Evolutionary conservation across 805 yeast species (phyloP).

Genomic region (Ogataea henricii): DNA sequence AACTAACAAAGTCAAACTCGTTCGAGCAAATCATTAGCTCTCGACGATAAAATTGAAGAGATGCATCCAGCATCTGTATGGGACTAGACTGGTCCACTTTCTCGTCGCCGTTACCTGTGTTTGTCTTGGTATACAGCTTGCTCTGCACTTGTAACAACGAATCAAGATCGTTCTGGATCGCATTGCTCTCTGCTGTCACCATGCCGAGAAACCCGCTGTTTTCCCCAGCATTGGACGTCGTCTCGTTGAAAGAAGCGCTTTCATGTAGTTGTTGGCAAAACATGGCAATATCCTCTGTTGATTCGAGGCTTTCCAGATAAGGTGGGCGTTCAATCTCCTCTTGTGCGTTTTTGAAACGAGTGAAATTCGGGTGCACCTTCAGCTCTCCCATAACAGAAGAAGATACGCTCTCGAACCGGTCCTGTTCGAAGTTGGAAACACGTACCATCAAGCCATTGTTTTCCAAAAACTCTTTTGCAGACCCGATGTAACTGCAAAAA

Average conservation of each 20-base stretch:
- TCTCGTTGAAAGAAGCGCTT: not conserved
- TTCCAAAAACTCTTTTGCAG: constrained; percentile 41
- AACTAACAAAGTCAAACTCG: constrained; percentile 61
- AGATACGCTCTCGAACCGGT: constrained; percentile 32
- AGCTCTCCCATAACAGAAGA: constrained; percentile 36
- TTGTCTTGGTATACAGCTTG: constrained; percentile 19
- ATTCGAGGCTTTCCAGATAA: not conserved
- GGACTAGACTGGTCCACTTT: not conserved
- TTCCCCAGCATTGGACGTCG: not conserved
- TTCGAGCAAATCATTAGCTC: constrained; percentile 58
- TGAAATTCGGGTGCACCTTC: constrained; percentile 51
- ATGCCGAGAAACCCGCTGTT: not conserved
- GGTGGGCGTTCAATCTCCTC: not conserved
- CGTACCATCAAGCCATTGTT: constrained; percentile 19
- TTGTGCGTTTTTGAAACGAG: not conserved
- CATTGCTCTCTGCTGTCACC: not conserved
- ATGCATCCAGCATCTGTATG: constrained; percentile 1
- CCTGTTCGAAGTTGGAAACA: constrained; percentile 1
- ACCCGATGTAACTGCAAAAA: constrained; percentile 43
- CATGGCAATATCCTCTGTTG: not conserved
- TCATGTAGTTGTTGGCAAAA: constrained; percentile 1
- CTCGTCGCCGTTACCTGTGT: not conserved
- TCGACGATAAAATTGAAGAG: constrained; percentile 50
- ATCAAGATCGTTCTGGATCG: constrained; percentile 6
- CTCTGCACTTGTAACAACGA: constrained; percentile 23